These are phyloP conservation scores for Lachnellula willkommii DNA, from an alignment of 2,329 filamentous ascomycete genomes.

Conservation along the genomic window DNA sequence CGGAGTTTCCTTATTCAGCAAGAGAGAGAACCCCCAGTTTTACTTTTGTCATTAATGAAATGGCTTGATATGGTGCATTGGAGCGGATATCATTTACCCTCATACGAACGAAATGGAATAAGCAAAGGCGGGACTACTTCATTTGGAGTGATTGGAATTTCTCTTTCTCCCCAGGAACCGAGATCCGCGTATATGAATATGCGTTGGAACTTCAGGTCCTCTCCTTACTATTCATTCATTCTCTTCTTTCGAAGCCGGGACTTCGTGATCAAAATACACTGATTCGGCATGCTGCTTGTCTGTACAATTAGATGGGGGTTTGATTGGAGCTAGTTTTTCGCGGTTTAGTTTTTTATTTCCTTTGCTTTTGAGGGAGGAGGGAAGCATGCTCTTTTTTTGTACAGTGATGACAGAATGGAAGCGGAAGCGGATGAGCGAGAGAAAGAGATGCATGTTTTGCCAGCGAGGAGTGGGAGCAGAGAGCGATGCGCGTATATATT, in stretches of 20 bases:
- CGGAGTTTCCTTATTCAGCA: conserved; percentile 10
- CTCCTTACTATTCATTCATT: background rate
- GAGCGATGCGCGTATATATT: background rate
- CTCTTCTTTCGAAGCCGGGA: background rate
- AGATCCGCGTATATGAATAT: background rate
- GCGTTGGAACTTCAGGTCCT: background rate
- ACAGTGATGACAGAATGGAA: conserved; percentile 10
- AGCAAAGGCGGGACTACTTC: background rate
- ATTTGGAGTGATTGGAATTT: conserved; percentile 14
- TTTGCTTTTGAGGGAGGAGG: background rate
- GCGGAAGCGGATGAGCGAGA: background rate
- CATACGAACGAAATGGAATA: background rate
- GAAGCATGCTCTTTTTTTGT: conserved; percentile 4
- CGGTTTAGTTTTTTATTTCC: conserved; percentile 6
- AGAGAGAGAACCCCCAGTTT: too few relatives aligned
- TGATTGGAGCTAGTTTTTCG: conserved; percentile 6
- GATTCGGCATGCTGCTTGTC: conserved; percentile 8
- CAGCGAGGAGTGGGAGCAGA: background rate
- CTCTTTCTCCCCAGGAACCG: too few relatives aligned
- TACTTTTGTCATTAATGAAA: conserved; percentile 11
- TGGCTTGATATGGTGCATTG: conserved; percentile 20
- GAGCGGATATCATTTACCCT: conserved; percentile 8
- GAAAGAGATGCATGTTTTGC: background rate
- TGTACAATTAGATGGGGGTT: conserved; percentile 21
- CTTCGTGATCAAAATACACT: background rate